Evolutionary conservation across 2,329 filamentous ascomycete species (phyloP).

Genomic region (Fusarium sacchari): DNA sequence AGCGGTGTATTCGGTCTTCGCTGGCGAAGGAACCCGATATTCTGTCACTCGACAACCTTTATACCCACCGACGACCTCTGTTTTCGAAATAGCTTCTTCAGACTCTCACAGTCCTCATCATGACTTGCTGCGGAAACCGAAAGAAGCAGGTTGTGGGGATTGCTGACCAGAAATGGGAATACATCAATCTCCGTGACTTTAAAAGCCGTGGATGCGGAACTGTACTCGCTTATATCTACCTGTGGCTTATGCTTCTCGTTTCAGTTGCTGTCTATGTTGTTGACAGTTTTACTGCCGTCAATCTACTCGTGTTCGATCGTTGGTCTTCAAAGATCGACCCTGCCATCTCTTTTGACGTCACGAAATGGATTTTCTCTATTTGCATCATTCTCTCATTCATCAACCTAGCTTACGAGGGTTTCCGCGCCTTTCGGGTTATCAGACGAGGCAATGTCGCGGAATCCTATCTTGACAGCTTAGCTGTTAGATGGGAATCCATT

Average conservation of each 20-base stretch:
- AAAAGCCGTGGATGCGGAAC: constrained; percentile 82
- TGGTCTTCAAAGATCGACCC: constrained; percentile 89
- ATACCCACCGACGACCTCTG: constrained; percentile 26
- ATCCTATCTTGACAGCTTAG: constrained; percentile 89
- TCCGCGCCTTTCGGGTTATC: constrained; percentile 84
- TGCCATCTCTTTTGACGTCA: constrained; percentile 77
- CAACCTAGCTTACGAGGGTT: constrained; percentile 81
- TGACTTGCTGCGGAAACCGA: constrained; percentile 75
- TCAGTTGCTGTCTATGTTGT: constrained; percentile 87
- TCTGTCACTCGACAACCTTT: constrained; percentile 13
- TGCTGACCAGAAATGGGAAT: constrained; percentile 94
- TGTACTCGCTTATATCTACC: constrained; percentile 82
- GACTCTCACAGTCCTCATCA: constrained; percentile 47
- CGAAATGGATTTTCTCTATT: constrained; percentile 93
- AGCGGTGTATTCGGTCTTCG: constrained; percentile 57
- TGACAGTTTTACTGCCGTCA: constrained; percentile 93
- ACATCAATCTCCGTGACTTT: constrained; percentile 83
- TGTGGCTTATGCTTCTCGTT: constrained; percentile 82
- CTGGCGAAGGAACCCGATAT: constrained; percentile 58
- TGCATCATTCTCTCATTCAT: constrained; percentile 93
- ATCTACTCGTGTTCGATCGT: constrained; percentile 85
- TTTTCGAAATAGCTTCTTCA: constrained; percentile 20
- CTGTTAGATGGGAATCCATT: constrained; percentile 84
- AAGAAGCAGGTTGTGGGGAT: constrained; percentile 72
- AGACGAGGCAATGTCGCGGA: constrained; percentile 86